These are phyloP conservation scores for Lactifluus subvellereus DNA, from an alignment of 768 basidiomycete species.

Conservation along the genomic window DNA sequence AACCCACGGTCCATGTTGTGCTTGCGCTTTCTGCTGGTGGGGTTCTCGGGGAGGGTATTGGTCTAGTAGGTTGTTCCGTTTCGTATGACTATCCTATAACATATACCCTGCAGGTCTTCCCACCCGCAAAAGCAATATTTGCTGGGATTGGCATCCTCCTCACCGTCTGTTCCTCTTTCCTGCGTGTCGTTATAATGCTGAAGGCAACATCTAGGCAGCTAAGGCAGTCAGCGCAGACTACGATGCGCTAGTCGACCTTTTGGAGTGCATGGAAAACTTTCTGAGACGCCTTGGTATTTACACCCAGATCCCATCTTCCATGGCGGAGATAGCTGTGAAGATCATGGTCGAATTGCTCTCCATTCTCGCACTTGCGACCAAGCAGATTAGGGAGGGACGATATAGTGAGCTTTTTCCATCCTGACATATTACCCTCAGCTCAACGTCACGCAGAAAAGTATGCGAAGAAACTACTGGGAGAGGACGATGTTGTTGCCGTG, in stretches of 20 bases:
- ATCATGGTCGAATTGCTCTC: no score
- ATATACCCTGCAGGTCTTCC: background rate
- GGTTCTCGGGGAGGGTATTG: background rate
- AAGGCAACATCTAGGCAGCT: background rate
- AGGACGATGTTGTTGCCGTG: background rate
- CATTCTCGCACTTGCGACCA: background rate
- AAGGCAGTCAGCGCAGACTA: background rate
- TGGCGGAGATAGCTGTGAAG: no score
- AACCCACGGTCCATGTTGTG: background rate
- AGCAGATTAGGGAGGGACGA: background rate
- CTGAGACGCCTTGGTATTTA: background rate
- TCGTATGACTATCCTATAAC: background rate
- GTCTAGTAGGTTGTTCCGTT: background rate
- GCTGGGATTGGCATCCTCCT: background rate
- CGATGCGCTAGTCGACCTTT: background rate
- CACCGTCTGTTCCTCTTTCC: background rate
- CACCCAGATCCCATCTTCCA: no score
- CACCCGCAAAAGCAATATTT: background rate
- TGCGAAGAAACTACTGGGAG: background rate
- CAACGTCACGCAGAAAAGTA: background rate
- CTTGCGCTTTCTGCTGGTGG: background rate
- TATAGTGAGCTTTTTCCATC: background rate
- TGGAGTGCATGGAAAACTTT: background rate
- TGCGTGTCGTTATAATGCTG: background rate
- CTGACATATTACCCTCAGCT: background rate